Base-by-base conservation (phyloP, 805 yeast species). In the Candida dajiaensis region DNA sequence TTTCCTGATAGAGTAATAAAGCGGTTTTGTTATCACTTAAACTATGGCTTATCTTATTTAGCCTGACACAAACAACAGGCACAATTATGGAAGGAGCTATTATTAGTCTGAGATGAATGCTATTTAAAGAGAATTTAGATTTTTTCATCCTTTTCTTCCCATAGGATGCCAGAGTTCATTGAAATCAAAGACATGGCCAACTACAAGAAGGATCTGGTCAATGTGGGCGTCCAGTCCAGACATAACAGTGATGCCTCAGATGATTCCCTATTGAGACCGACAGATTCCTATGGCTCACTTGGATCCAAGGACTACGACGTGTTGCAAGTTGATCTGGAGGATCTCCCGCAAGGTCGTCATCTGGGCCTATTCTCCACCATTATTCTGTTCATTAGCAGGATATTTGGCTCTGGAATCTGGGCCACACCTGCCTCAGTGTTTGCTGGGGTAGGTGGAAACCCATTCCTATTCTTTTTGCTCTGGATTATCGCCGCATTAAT, bases 361-460 rank as follows among this genome's bases (percentile, higher is more conserved):
- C 61, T 85, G 50, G 92, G 92, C 0, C 61, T 83, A 2, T 82
- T 75, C 54, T 80, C 89, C 7, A 81, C 87, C 0, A 71, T 81
- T 37, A 73, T 82, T 39, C 64, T 83, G 48, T 81, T 83, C 54
- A 72, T 85, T 7, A 78, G 87, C 15, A 67, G 90, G 49, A 85
- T 85, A 38, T 68, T 85, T 12, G 94, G 95, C 0, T 81, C 89
- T 0, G 94, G 94, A 0, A 84, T 85, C 9, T 82, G 85, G 67
- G 83, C 89, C 8, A 77, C 82, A 1, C 83, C 90, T 0, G 75
- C 85, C 18, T 76, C 82, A 22, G 77, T 85, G 26, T 82, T 77
- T 56, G 73, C 50, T 16, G 84, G 82, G 52, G 77, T 80, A 54
- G 90, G 90, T 22, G 82, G 87, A 13, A 81, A 85, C 10, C 78